Conservation (phyloP, 2,329 filamentous ascomycete species). For the Tolypocladium album region DNA sequence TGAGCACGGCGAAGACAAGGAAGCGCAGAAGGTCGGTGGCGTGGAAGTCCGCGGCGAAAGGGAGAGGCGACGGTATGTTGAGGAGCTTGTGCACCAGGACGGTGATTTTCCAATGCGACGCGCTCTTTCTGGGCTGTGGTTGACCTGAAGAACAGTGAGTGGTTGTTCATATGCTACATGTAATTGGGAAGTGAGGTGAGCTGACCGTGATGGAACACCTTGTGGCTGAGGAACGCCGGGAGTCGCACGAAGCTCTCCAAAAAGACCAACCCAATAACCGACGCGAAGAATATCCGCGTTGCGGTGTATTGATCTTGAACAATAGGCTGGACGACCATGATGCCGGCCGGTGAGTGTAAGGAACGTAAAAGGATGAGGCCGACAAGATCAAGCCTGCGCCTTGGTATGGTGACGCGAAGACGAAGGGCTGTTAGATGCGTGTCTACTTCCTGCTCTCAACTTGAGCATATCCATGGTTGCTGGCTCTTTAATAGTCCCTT, state of each 20-base stretch:
- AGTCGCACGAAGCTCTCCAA: constrained; percentile 6
- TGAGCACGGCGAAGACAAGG: constrained; percentile 9
- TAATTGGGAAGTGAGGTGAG: too few species aligned
- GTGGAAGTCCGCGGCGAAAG: constrained; percentile 5
- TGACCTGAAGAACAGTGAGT: neutral
- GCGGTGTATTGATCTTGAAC: constrained; percentile 9
- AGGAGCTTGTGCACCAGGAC: neutral
- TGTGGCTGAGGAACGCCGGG: neutral
- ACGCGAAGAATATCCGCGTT: constrained; percentile 7
- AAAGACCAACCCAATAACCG: constrained; percentile 10
- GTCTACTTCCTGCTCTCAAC: neutral
- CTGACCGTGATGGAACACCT: neutral
- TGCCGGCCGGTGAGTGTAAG: neutral
- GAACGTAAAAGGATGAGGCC: neutral
- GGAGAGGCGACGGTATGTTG: neutral
- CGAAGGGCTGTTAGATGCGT: neutral
- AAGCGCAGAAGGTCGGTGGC: constrained; percentile 9
- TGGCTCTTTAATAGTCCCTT: neutral
- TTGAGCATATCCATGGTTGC: neutral
- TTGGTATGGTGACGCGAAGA: neutral
- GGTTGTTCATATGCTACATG: neutral
- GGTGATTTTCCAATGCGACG: neutral
- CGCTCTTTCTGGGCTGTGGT: neutral
- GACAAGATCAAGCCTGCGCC: neutral
- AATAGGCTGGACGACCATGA: constrained; percentile 5